These are phyloP conservation scores for Phallus indusiatus DNA, from an alignment of 768 basidiomycete genomes.

Conservation along the genomic window DNA sequence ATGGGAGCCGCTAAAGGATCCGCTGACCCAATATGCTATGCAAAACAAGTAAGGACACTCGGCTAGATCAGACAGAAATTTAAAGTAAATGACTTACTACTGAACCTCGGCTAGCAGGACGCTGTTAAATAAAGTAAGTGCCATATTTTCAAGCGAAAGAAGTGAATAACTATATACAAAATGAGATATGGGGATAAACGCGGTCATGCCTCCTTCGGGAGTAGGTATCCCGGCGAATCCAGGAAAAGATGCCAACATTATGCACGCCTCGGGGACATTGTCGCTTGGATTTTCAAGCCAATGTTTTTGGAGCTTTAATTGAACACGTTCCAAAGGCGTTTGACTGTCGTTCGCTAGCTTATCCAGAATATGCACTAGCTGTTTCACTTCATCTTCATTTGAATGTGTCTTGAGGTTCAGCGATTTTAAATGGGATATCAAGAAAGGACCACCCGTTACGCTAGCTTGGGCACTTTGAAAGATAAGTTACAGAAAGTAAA, in stretches of 20 bases:
- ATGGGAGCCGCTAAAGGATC: conserved; percentile 23
- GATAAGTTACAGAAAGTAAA: not conserved
- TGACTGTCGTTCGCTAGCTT: not conserved
- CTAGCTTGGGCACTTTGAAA: not conserved
- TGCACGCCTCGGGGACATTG: not conserved
- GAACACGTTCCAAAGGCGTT: not conserved
- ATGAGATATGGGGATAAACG: not conserved
- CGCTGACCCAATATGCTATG: conserved; percentile 20
- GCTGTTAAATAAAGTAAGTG: not conserved
- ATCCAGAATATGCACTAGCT: not conserved
- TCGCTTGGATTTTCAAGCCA: not conserved
- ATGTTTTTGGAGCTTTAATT: not conserved
- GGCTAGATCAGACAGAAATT: not conserved
- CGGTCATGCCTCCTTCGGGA: not conserved
- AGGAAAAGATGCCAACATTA: not conserved
- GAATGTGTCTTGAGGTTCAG: not conserved
- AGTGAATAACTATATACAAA: not conserved
- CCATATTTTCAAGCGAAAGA: not conserved
- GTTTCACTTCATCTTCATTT: not conserved
- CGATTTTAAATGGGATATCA: not conserved
- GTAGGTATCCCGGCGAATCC: not conserved
- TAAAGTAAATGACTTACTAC: not conserved
- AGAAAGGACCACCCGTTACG: not conserved
- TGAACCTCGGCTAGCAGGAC: not conserved
- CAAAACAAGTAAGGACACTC: not conserved